Conservation (phyloP, 1,284 basidiomycete genomes). For the Naganishia albida region DNA sequence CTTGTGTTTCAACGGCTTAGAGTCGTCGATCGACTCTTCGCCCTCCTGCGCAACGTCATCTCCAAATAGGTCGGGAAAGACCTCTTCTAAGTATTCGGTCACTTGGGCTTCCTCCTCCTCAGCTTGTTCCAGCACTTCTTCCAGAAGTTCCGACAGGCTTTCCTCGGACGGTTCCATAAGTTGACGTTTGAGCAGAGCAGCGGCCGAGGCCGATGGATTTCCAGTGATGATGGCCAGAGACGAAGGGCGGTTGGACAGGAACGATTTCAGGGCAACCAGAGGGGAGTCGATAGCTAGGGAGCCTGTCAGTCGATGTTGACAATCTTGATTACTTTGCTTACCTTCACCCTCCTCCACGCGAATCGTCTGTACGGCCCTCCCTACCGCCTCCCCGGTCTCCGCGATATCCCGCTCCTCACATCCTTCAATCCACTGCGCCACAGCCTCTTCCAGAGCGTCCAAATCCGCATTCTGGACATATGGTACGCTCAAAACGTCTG, state of each 20-base stretch:
- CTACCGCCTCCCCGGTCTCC: slow-evolving; percentile 21
- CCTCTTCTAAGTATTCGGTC: slow-evolving; percentile 19
- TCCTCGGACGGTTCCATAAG: slow-evolving; percentile 84
- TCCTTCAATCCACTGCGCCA: slow-evolving; percentile 1
- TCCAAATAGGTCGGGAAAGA: slow-evolving; percentile 24
- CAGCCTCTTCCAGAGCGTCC: slow-evolving; percentile 3
- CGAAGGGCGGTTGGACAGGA: slow-evolving; percentile 19
- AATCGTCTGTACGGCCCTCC: slow-evolving; percentile 15
- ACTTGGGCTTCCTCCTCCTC: slow-evolving; percentile 18
- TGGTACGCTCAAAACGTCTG: slow-evolving; percentile 7
- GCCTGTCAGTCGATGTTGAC: neutral
- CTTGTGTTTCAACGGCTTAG: slow-evolving; percentile 29
- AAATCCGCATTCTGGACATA: slow-evolving; percentile 12
- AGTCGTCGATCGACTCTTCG: slow-evolving; percentile 13
- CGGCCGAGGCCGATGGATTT: slow-evolving; percentile 29
- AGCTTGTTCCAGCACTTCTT: slow-evolving; percentile 60
- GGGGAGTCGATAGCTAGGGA: slow-evolving; percentile 15
- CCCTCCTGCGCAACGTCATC: slow-evolving; percentile 2
- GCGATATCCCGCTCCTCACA: slow-evolving; percentile 18
- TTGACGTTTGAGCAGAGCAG: slow-evolving; percentile 45
- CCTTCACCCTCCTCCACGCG: slow-evolving; percentile 21
- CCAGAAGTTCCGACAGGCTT: slow-evolving; percentile 87
- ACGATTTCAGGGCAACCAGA: slow-evolving; percentile 4
- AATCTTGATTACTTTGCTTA: neutral
- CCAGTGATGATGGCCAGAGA: slow-evolving; percentile 48